phyloP scores from a whole-genome alignment of 78 protist species.

The Polysphondylium violaceum region DNA sequence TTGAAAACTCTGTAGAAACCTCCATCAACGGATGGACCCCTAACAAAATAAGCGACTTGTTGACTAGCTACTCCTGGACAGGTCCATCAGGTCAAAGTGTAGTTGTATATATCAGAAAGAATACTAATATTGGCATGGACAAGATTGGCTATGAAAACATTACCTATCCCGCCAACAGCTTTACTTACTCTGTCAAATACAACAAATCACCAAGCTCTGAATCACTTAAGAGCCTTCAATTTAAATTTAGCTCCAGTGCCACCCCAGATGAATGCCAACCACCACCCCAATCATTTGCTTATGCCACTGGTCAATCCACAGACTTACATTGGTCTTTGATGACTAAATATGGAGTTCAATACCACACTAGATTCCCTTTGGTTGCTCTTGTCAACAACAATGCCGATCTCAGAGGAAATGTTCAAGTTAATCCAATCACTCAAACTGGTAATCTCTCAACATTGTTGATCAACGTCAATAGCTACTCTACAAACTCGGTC shows the following conservation, averaged over 20 bases:
- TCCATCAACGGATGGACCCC: background rate
- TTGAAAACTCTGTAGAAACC: background rate
- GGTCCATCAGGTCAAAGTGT: background rate
- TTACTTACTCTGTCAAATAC: background rate
- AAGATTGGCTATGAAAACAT: no score
- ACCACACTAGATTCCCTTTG: constrained; percentile 4
- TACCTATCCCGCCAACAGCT: constrained; percentile 7
- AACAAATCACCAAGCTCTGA: background rate
- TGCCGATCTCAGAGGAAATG: background rate
- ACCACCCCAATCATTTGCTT: background rate
- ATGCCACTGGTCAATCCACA: constrained; percentile 9
- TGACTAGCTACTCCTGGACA: background rate
- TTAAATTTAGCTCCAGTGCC: background rate
- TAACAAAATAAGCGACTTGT: background rate
- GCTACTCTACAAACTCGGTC: background rate
- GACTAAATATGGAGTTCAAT: constrained; percentile 1
- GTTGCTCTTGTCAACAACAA: background rate
- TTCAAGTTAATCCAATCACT: background rate
- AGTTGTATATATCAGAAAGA: background rate
- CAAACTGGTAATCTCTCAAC: background rate
- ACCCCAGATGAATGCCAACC: constrained; percentile 5
- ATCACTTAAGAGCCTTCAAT: background rate
- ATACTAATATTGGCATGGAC: background rate
- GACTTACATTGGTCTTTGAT: background rate
- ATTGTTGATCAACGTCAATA: background rate